phyloP scores from a whole-genome alignment of 1,284 basidiomycete genomes.

The Leucoagaricus sp. region DNA sequence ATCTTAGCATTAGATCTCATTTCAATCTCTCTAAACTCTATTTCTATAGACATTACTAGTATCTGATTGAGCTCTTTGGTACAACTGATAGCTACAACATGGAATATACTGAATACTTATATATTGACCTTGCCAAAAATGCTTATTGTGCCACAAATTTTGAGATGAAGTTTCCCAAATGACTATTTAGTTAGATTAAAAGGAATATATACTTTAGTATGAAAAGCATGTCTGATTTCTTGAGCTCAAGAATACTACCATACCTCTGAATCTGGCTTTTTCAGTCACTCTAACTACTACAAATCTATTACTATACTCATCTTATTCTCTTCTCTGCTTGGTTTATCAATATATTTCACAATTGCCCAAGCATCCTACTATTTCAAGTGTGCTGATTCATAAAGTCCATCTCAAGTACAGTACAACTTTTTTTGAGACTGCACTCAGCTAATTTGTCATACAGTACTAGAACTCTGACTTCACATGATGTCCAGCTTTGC shows the following conservation, averaged over 20 bases:
- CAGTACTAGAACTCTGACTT: not conserved
- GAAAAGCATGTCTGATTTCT: too few species aligned
- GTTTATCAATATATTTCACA: not conserved
- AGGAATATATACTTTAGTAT: slow-evolving; percentile 26
- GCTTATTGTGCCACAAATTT: slow-evolving; percentile 32
- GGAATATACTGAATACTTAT: slow-evolving; percentile 30
- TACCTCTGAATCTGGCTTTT: too few species aligned
- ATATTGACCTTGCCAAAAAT: slow-evolving; percentile 35
- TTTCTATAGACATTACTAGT: slow-evolving; percentile 28
- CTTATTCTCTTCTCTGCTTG: too few species aligned
- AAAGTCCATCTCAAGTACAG: not conserved
- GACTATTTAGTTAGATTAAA: slow-evolving; percentile 33
- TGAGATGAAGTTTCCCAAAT: slow-evolving; percentile 34
- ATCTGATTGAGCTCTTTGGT: slow-evolving; percentile 26
- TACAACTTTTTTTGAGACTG: not conserved
- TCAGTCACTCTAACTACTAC: too few species aligned
- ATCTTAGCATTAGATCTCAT: slow-evolving; percentile 24
- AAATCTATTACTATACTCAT: too few species aligned
- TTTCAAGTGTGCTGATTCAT: slow-evolving; percentile 2
- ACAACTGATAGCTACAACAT: slow-evolving; percentile 35
- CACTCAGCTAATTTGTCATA: not conserved
- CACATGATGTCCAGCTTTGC: not conserved
- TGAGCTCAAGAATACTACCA: too few species aligned
- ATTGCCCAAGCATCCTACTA: not conserved
- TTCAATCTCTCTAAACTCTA: slow-evolving; percentile 39